Evolutionary conservation across 192 early-diverging fungal species (phyloP).

Genomic region (Backusella westeae): DNA sequence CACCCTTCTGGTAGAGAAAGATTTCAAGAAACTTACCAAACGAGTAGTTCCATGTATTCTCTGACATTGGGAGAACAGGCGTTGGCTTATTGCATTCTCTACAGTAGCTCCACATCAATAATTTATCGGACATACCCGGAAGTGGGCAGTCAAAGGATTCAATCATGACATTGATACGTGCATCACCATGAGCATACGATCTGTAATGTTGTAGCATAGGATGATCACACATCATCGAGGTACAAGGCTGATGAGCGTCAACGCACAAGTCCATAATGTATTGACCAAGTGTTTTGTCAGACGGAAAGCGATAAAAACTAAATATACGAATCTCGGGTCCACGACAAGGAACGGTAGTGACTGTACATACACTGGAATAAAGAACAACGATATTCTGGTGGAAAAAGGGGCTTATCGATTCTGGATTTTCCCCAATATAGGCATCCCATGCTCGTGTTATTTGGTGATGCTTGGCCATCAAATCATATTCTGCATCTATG

Average conservation of each 20-base stretch:
- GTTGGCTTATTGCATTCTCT: constrained; percentile 69
- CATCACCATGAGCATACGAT: constrained; percentile 83
- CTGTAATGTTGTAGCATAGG: constrained; percentile 82
- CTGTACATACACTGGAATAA: constrained; percentile 64
- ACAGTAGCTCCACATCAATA: constrained; percentile 92
- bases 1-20: constrained; percentile 75
- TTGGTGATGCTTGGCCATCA: constrained; percentile 41
- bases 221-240: constrained; percentile 68
- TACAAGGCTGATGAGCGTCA: constrained; percentile 65
- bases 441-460: constrained; percentile 50
- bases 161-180: constrained; percentile 73
- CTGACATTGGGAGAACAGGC: constrained; percentile 75
- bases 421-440: constrained; percentile 56
- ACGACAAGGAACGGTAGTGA: constrained; percentile 61
- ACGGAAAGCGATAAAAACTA: constrained; percentile 72
- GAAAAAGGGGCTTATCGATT: constrained; percentile 62
- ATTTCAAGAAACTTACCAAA: constrained; percentile 97
- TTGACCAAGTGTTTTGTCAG: constrained; percentile 85
- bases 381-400: constrained; percentile 77
- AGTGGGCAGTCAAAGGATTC: constrained; percentile 55
- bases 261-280: constrained; percentile 84
- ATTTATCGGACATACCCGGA: constrained; percentile 67
- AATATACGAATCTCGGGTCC: constrained; percentile 78
- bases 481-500: constrained; percentile 41
- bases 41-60: constrained; percentile 90